Conservation (phyloP, 2,329 filamentous ascomycete genomes). For the Kalmusia sp. region DNA sequence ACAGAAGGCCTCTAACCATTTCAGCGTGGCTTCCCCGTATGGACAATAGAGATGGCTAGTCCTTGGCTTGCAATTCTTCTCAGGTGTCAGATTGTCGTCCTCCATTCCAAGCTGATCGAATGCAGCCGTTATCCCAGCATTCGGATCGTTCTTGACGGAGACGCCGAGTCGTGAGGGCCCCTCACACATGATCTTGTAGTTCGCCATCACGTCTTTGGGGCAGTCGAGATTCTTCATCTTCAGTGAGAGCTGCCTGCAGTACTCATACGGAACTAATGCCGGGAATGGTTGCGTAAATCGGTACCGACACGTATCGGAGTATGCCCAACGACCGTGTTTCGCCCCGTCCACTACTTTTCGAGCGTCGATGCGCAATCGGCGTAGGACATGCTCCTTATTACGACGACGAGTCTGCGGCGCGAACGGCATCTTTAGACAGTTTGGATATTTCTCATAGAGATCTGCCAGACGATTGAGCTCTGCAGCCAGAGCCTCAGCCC, state of each 20-base stretch:
- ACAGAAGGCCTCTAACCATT: conserved; percentile 11
- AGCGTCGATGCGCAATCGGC: not conserved
- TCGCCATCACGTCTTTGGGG: not conserved
- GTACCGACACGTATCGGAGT: not conserved
- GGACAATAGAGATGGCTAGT: not conserved
- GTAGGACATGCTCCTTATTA: conserved; percentile 11
- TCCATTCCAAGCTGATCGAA: not conserved
- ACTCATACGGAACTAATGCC: conserved; percentile 18
- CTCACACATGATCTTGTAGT: not conserved
- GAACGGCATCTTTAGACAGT: conserved; percentile 13
- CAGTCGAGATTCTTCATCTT: no score
- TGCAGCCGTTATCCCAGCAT: not conserved
- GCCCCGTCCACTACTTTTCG: not conserved
- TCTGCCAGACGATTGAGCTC: conserved; percentile 11
- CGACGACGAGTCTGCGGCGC: conserved; percentile 7
- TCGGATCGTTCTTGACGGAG: not conserved
- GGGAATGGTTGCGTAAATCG: conserved; percentile 14
- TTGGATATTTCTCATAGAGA: conserved; percentile 16
- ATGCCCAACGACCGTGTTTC: not conserved
- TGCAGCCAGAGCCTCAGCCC: conserved; percentile 9
- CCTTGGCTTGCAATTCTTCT: not conserved
- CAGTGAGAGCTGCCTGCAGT: conserved; percentile 7
- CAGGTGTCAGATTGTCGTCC: not conserved
- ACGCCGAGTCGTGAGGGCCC: not conserved
- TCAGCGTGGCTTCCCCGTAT: conserved; percentile 5